Evolutionary conservation across 441 rosid species (phyloP).

Genomic region (Viola pubescens): DNA sequence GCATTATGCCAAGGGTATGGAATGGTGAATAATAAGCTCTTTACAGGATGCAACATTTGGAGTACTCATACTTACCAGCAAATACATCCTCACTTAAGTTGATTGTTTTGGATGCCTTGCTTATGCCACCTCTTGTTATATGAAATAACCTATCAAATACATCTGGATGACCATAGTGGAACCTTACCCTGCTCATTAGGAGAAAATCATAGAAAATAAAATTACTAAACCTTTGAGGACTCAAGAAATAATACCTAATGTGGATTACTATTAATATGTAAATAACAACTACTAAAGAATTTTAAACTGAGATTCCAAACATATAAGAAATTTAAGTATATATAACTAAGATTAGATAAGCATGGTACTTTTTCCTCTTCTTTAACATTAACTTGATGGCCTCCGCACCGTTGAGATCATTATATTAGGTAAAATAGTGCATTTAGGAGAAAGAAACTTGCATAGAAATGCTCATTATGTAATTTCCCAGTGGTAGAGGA

Average conservation of each 20-base stretch:
- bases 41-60: constrained; percentile 9
- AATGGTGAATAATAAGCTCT: constrained; percentile 9
- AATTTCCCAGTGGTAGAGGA: no score
- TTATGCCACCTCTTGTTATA: constrained; percentile 94
- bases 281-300: not conserved
- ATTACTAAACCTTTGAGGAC: no score
- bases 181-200: constrained; percentile 54
- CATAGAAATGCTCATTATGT: no score
- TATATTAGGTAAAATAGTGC: no score
- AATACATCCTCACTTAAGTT: constrained; percentile 94
- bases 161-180: constrained; percentile 98
- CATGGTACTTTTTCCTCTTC: no score
- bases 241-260: no score
- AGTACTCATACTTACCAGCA: constrained; percentile 52
- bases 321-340: not conserved
- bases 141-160: constrained; percentile 87
- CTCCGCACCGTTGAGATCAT: no score
- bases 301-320: not conserved
- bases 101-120: constrained; percentile 94
- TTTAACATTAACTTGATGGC: no score
- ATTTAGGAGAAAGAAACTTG: no score
- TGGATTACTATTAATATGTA: no score
- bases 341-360: no score
- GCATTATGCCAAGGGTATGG: constrained; percentile 16
- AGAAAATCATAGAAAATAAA: no score